These are phyloP conservation scores for Polytrichum formosum DNA, from an alignment of 225 moss, liverwort and hornwort genomes.

Conservation along the genomic window DNA sequence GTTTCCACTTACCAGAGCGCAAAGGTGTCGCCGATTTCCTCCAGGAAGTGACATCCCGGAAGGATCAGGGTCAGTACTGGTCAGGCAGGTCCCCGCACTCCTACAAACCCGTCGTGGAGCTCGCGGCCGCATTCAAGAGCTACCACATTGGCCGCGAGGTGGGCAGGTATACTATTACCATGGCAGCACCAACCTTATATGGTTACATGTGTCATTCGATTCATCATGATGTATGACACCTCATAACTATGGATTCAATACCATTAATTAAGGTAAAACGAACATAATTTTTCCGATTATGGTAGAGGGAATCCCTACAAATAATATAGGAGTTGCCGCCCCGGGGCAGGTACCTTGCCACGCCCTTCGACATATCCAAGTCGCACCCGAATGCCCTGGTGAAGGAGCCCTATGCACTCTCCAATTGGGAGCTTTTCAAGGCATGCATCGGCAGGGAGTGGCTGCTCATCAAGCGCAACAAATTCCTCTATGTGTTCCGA, in stretches of 20 bases:
- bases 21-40: conserved; percentile 52
- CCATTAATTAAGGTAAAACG: too few species aligned
- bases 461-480: conserved; percentile 49
- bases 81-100: conserved; percentile 6
- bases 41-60: conserved; percentile 46
- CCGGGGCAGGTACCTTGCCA: conserved; percentile 18
- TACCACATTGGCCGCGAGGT: conserved; percentile 16
- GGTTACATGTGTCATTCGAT: too few species aligned
- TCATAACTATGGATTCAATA: too few species aligned
- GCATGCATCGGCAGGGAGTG: conserved; percentile 36
- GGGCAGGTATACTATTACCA: not conserved
- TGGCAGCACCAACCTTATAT: too few species aligned
- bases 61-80: conserved; percentile 56
- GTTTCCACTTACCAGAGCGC: conserved; percentile 24
- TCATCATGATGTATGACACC: too few species aligned
- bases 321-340: too few species aligned
- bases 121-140: conserved; percentile 24
- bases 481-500: conserved; percentile 42
- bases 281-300: too few species aligned
- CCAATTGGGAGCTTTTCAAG: conserved; percentile 43
- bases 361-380: conserved; percentile 18
- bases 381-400: conserved; percentile 36
- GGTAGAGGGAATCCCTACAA: too few species aligned
- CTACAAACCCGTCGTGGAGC: conserved; percentile 24
- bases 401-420: conserved; percentile 31